These are phyloP conservation scores for Leptographium wingfieldii DNA, from an alignment of 2,329 filamentous ascomycete species.

Conservation along the genomic window DNA sequence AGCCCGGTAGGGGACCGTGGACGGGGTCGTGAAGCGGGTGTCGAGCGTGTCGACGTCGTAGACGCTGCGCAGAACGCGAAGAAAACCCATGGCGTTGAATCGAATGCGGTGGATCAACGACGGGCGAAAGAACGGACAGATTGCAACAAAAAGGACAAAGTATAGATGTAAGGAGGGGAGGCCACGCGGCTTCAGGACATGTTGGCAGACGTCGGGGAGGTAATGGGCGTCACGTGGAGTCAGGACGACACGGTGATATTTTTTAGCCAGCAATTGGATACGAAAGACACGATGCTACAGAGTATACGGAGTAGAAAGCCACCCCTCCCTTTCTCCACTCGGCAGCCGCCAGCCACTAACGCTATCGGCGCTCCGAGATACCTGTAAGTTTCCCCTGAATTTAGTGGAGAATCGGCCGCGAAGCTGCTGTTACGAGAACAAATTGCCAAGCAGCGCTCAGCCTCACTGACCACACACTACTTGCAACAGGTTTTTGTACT, in stretches of 20 bases:
- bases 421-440: too few relatives aligned
- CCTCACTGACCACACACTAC: too few relatives aligned
- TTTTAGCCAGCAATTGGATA: background rate
- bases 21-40: conserved; percentile 46
- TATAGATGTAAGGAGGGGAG: background rate
- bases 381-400: background rate
- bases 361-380: background rate
- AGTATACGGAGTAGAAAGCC: background rate
- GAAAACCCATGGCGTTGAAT: conserved; percentile 11
- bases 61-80: conserved; percentile 40
- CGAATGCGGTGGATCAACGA: background rate
- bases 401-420: background rate
- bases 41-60: conserved; percentile 33
- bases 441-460: too few relatives aligned
- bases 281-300: background rate
- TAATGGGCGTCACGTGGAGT: background rate
- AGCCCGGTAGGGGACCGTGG: conserved; percentile 52
- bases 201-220: background rate
- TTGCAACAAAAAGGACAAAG: background rate
- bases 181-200: background rate
- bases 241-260: background rate
- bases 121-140: background rate
- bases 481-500: too few relatives aligned
- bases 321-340: background rate
- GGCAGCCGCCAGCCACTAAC: background rate